phyloP scores from a whole-genome alignment of 176 grass and related monocot species.

The Raddia guianensis region DNA sequence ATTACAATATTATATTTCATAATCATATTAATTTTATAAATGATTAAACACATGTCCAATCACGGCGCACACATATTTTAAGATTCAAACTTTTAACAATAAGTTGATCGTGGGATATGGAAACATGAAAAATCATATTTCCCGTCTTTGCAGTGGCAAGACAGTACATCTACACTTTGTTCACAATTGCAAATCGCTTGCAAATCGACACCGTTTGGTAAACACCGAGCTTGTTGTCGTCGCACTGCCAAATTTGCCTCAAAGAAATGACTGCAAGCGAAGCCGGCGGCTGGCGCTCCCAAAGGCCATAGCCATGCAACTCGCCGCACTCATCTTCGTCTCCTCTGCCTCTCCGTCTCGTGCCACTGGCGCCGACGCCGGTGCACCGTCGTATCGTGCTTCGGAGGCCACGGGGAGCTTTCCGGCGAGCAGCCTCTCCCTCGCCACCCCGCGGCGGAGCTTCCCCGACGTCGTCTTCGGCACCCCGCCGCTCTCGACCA shows the following conservation, averaged over 20 bases:
- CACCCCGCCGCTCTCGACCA: conserved; percentile 46
- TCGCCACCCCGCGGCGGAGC: conserved; percentile 50
- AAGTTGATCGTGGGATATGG: too few relatives aligned
- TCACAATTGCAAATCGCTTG: neutral
- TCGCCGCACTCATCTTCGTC: neutral
- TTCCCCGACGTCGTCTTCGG: conserved; percentile 73
- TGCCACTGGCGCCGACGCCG: neutral
- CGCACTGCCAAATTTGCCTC: conserved; percentile 1
- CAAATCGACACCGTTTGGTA: neutral
- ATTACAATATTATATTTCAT: too few relatives aligned
- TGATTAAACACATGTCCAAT: too few relatives aligned
- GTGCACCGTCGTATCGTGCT: conserved; percentile 22
- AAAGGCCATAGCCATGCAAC: neutral
- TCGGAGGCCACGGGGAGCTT: conserved; percentile 31
- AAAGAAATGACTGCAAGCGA: conserved; percentile 48
- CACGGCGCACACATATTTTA: too few relatives aligned
- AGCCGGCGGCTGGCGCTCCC: conserved; percentile 26
- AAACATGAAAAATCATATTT: neutral
- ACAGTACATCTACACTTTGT: neutral
- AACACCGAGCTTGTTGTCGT: neutral
- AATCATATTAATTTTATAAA: too few relatives aligned
- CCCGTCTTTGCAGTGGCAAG: neutral
- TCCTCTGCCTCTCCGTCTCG: neutral
- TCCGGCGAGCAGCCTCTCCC: conserved; percentile 48
- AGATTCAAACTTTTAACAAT: too few relatives aligned